phyloP scores from a whole-genome alignment of 495 filamentous ascomycete genomes.

The Choiromyces venosus region DNA sequence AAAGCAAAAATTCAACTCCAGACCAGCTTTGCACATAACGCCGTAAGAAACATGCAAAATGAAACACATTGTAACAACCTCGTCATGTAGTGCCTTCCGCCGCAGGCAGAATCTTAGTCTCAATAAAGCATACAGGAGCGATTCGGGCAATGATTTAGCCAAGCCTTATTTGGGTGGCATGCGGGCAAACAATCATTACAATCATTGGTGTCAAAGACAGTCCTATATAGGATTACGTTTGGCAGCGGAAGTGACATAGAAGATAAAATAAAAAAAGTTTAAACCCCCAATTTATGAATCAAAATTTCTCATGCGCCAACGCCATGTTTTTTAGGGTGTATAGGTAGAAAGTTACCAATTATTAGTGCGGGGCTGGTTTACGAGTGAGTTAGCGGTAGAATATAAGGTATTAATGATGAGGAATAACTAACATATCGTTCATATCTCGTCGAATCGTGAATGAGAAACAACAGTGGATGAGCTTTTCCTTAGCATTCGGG shows the following conservation, averaged over 20 bases:
- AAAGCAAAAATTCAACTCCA: slow-evolving; percentile 39
- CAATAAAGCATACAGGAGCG: slow-evolving; percentile 33
- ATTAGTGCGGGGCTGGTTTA: slow-evolving; percentile 75
- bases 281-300: slow-evolving; percentile 18
- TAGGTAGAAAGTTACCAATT: slow-evolving; percentile 91
- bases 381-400: slow-evolving; percentile 14
- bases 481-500: slow-evolving; percentile 61
- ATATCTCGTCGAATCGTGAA: slow-evolving; percentile 92
- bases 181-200: slow-evolving; percentile 26
- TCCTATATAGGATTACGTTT: slow-evolving; percentile 38
- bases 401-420: neutral
- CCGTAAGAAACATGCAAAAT: slow-evolving; percentile 38
- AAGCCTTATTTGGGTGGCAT: slow-evolving; percentile 11
- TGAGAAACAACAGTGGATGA: slow-evolving; percentile 91
- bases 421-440: slow-evolving; percentile 79
- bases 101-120: slow-evolving; percentile 28
- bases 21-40: slow-evolving; percentile 33
- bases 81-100: slow-evolving; percentile 25
- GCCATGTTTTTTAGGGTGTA: slow-evolving; percentile 47
- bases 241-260: slow-evolving; percentile 28
- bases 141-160: slow-evolving; percentile 28
- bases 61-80: slow-evolving; percentile 27
- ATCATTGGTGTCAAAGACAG: slow-evolving; percentile 32
- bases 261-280: slow-evolving; percentile 30
- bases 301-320: slow-evolving; percentile 14